Percentiles rank a stretch among this genome's conserved stretches.
These are phyloP conservation scores for Emmonsiellopsis sp. DNA, from an alignment of 2,329 filamentous ascomycete species.

Conservation along the genomic window DNA sequence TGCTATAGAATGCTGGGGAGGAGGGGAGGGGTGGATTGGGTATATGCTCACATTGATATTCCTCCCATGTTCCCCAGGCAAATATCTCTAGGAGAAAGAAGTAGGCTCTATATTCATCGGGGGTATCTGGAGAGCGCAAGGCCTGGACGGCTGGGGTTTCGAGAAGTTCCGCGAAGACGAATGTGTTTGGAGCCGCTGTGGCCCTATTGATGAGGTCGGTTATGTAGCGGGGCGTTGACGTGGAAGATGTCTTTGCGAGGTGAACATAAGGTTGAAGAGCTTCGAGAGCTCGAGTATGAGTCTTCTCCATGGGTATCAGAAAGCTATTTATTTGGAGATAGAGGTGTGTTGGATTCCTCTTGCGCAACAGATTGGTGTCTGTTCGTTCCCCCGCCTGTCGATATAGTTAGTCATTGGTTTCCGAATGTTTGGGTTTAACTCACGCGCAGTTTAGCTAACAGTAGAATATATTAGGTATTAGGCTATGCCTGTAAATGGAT, in stretches of 20 bases:
- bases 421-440: background rate
- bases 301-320: conserved; percentile 33
- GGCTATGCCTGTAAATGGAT: background rate
- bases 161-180: conserved; percentile 89
- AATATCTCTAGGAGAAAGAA: conserved; percentile 77
- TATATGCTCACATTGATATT: conserved; percentile 52
- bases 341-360: too few species aligned
- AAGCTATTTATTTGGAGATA: background rate
- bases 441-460: background rate
- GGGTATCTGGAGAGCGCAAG: conserved; percentile 45
- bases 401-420: background rate
- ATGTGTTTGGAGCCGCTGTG: conserved; percentile 82
- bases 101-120: conserved; percentile 55
- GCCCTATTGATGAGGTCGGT: conserved; percentile 80
- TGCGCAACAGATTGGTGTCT: too few species aligned
- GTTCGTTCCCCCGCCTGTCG: background rate
- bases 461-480: too few species aligned
- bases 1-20: conserved; percentile 37
- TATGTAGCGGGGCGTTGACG: conserved; percentile 65
- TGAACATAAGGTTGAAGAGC: conserved; percentile 75
- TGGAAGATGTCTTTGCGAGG: conserved; percentile 70
- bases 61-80: conserved; percentile 78
- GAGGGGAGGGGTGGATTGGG: background rate
- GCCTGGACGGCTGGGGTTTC: conserved; percentile 68
- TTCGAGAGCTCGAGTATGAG: conserved; percentile 47